Conservation (phyloP, 2,329 filamentous ascomycete genomes). For the Sordariomycetes sp. region DNA sequence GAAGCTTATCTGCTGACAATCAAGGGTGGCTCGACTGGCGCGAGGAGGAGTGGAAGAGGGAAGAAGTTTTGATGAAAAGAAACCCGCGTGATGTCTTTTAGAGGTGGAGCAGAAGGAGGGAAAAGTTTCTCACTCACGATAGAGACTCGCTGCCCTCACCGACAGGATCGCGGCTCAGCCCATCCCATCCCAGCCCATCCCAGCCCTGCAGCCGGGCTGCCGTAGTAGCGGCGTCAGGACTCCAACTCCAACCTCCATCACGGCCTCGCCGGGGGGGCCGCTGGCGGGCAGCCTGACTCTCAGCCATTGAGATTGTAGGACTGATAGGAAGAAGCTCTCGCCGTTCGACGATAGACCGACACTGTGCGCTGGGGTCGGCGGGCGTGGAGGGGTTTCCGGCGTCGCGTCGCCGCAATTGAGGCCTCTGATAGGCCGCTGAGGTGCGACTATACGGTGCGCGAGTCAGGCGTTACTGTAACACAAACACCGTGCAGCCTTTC, state of each 20-base stretch:
- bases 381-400: not conserved
- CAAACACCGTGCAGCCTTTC: too few relatives aligned
- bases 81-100: not conserved
- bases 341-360: too few relatives aligned
- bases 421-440: not conserved
- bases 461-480: not conserved
- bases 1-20: not conserved
- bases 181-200: not conserved
- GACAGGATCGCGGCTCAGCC: constrained; percentile 1
- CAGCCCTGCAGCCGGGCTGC: too few relatives aligned
- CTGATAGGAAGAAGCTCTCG: too few relatives aligned
- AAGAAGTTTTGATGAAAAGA: not conserved
- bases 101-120: not conserved
- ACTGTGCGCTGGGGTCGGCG: not conserved
- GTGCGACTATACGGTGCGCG: not conserved
- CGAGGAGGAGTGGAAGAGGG: not conserved
- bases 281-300: too few relatives aligned
- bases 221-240: too few relatives aligned
- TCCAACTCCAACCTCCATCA: too few relatives aligned
- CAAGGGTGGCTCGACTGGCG: not conserved
- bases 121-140: not conserved
- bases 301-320: too few relatives aligned
- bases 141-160: not conserved
- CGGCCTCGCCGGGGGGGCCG: too few relatives aligned
- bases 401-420: too few relatives aligned